Base-by-base conservation (phyloP, 441 rosid genomes). In the Hura crepitans region DNA sequence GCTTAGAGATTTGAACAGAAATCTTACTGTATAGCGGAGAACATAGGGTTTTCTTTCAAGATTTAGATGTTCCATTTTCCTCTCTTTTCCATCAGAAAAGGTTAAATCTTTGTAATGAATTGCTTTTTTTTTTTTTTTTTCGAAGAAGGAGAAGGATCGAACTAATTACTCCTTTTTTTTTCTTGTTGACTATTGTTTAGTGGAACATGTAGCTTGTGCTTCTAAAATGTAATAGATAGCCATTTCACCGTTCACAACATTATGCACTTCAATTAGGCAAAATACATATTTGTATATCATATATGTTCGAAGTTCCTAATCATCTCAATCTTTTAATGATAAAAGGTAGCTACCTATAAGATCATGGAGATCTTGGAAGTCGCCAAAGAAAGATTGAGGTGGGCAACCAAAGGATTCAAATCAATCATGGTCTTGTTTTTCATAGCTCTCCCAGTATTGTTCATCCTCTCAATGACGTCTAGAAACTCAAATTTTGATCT, bases 351-450 rank as follows among this genome's bases (percentile, higher is more conserved):
- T 20, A 14, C 20, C 13, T 22, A 46, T 13, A 46, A 42, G 28
- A 69, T 46, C 72, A 69, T 69, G 72, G 65, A 70, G 50, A 15
- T 70, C 37, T 20, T 70, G 49, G 37, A 49, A 60, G 61, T 61
- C 31, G 23, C 25, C 49, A 70, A 50, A 57, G 60, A 49, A 50
- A 50, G 66, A 33, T 60, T 70, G 55, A 53, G 66, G 18, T 33
- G 50, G 8, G 27, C 54, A 15, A 43, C 17, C 46, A 70, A 49
- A 50, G 54, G 73, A 39, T 61, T 61, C 60, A 70, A 66, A 33
- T 47, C 58, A 22, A 18, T 59, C 23, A n/a, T 70, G 63, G 66
- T 61, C 33, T 7, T 28, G 23, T 60, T 30, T 70, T 60, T 60
- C 39, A 70, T 70, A 61, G 66, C 27, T 10, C 25, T 70, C 33